Base-by-base conservation (phyloP, 257 asterid species). In the Salvia rosmarinus region DNA sequence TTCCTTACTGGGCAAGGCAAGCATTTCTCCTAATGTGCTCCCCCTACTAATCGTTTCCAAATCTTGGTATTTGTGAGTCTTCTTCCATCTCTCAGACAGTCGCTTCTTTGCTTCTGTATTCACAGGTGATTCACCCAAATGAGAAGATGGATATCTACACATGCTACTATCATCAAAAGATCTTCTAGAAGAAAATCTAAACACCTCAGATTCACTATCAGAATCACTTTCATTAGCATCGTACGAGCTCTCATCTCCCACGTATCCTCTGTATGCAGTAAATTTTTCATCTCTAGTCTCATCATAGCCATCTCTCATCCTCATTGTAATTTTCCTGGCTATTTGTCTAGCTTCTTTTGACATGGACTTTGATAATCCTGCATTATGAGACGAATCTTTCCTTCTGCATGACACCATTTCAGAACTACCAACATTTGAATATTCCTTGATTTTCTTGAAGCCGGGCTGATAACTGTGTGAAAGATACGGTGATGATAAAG, bases 81-180 rank as follows among this genome's bases (percentile, higher is more conserved):
- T 82, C 78, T 81, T 90, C 99, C 98, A 91, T 82, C 97, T 85
- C 80, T 91, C 95, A 12, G 99, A 89, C 21, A 91, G 77, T 71
- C 92, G 82, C 81, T 82, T 89, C 76, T 82, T 95, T 5, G 94
- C 95, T 78, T 91, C 97, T 81, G 56, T 91, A 71, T 77, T 86
- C 67, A 82, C 82, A 61, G 89, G 76, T 62, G 96, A 87, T 72
- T 84, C 85, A n/a, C 60, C 61, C 46, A 69, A 75, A 80, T 68
- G 75, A 67, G 85, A 70, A 30, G 90, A 82, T 63, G 85, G 72
- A 66, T 67, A 71, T 63, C 78, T 82, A 65, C 62, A 51, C 54
- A 77, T 70, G 64, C 70, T 80, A 78, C 64, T 71, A 74, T 82
- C 74, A 59, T 75, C 81, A 6, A 82, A 83, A 17, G 88, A 84